Conservation (phyloP, 345 rosid genomes). For the Rhizophora apiculata region DNA sequence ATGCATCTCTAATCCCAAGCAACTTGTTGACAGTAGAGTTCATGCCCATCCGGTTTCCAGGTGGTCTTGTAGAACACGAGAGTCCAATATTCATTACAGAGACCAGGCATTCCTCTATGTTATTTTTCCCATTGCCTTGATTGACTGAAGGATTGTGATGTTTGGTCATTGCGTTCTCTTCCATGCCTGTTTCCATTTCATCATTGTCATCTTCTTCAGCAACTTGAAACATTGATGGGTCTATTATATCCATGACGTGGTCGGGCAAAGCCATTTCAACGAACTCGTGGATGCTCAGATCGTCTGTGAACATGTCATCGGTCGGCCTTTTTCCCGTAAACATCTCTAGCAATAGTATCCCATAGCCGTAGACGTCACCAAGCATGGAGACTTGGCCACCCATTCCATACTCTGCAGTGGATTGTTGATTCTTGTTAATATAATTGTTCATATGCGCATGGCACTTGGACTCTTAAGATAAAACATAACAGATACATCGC, state of each 20-base stretch:
- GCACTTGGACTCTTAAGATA: no score
- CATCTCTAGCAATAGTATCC: constrained; percentile 15
- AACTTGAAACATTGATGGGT: not conserved
- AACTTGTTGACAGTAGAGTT: constrained; percentile 21
- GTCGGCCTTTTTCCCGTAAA: constrained; percentile 19
- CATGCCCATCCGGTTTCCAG: constrained; percentile 14
- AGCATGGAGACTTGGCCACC: constrained; percentile 3
- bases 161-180: not conserved
- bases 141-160: not conserved
- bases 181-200: not conserved
- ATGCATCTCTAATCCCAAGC: constrained; percentile 10
- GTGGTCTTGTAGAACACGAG: constrained; percentile 13
- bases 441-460: not conserved
- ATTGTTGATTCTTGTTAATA: not conserved
- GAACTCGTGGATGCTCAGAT: constrained; percentile 8
- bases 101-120: constrained; percentile 9
- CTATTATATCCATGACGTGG: constrained; percentile 6
- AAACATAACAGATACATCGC: no score
- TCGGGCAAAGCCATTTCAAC: constrained; percentile 20
- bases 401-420: constrained; percentile 11
- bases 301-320: constrained; percentile 1
- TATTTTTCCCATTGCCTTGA: not conserved
- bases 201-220: not conserved
- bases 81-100: constrained; percentile 24
- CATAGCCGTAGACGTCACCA: constrained; percentile 15